A percentile compares a stretch with the other conserved stretches of the same genome.
phyloP scores from a whole-genome alignment of 371 early-diverging fungal genomes.

The Mucor sp. region DNA sequence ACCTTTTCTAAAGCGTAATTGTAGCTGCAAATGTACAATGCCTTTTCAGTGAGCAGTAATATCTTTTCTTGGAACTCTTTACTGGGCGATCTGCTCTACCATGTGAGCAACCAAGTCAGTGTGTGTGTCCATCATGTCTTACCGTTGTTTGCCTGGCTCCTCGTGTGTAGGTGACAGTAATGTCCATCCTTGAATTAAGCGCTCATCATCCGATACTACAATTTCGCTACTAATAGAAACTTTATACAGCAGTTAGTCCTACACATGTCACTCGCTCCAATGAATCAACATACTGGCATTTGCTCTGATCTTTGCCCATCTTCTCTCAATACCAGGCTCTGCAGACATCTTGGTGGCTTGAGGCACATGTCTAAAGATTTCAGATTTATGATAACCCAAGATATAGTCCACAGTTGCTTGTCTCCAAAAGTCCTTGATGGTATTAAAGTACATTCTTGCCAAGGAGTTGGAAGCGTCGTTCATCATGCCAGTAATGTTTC shows the following conservation, averaged over 20 bases:
- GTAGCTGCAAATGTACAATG: conserved; percentile 75
- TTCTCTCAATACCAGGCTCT: conserved; percentile 55
- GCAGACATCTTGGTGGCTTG: conserved; percentile 49
- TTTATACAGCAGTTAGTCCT: background rate
- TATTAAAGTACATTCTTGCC: conserved; percentile 72
- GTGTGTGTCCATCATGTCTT: background rate
- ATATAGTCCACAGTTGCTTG: conserved; percentile 55
- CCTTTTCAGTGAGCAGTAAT: conserved; percentile 65
- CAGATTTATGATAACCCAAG: conserved; percentile 51
- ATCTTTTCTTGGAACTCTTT: conserved; percentile 72
- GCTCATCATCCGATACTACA: conserved; percentile 64
- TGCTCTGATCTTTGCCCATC: conserved; percentile 51
- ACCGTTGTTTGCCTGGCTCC: conserved; percentile 15
- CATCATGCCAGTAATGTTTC: conserved; percentile 71
- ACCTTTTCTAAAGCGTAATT: conserved; percentile 76
- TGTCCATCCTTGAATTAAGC: conserved; percentile 60
- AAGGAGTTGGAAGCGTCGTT: conserved; percentile 77
- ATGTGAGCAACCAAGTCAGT: background rate
- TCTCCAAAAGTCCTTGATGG: conserved; percentile 68
- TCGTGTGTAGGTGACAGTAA: conserved; percentile 49
- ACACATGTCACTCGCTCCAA: no score
- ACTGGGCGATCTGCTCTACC: background rate
- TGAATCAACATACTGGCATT: conserved; percentile 41
- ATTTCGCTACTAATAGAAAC: conserved; percentile 61
- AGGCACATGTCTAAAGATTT: conserved; percentile 50